Conservation (phyloP, 306 rosid species). For the Mucuna pruriens region DNA sequence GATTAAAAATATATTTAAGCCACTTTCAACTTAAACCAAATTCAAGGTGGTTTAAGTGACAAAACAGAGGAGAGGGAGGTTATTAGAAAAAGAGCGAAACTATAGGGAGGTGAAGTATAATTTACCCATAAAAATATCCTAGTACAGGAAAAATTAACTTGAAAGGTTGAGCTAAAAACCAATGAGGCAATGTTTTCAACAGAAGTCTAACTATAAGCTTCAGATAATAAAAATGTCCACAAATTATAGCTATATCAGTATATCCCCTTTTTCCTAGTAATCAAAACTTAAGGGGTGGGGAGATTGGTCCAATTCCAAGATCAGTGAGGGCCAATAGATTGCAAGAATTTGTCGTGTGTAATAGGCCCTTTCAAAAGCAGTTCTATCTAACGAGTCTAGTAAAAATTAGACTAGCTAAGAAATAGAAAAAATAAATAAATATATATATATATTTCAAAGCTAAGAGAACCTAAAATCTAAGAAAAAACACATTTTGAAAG, state of each 20-base stretch:
- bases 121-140: not conserved
- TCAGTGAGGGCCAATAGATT: not conserved
- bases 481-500: slow-evolving; percentile 10
- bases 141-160: not conserved
- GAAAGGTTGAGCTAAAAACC: not conserved
- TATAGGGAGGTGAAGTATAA: not conserved
- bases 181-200: not conserved
- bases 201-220: not conserved
- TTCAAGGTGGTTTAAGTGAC: not conserved
- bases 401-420: slow-evolving; percentile 12
- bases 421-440: not conserved
- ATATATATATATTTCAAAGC: slow-evolving; percentile 34
- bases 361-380: not conserved
- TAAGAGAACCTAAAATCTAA: not conserved
- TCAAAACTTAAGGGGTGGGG: not conserved
- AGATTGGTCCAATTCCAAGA: not conserved
- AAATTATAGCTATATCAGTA: not conserved
- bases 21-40: no score
- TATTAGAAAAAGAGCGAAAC: not conserved
- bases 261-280: not conserved
- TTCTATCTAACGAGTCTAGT: slow-evolving; percentile 4
- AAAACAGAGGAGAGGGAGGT: not conserved
- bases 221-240: not conserved
- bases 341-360: not conserved
- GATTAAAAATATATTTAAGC: no score